These are phyloP conservation scores for Rutstroemia sp. DNA, from an alignment of 2,329 filamentous ascomycete genomes.

Conservation along the genomic window DNA sequence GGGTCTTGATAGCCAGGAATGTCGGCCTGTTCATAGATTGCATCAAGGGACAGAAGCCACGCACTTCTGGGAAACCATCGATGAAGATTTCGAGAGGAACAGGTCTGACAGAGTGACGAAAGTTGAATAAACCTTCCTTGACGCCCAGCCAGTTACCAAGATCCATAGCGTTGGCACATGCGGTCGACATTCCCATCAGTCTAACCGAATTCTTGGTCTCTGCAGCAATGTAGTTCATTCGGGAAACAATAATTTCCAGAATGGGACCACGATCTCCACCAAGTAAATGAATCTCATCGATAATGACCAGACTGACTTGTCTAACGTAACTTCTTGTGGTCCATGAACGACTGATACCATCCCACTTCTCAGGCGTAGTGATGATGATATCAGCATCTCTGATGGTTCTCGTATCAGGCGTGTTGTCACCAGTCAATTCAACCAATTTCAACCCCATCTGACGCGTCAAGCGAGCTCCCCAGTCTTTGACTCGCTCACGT, in stretches of 20 bases:
- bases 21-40: conserved; percentile 98
- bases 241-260: conserved; percentile 88
- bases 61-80: conserved; percentile 90
- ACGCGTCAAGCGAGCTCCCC: conserved; percentile 71
- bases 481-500: conserved; percentile 91
- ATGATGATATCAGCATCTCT: conserved; percentile 96
- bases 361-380: conserved; percentile 99
- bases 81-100: conserved; percentile 96
- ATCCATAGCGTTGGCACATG: conserved; percentile 91
- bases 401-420: conserved; percentile 91
- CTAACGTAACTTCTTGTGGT: conserved; percentile 94
- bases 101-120: conserved; percentile 90
- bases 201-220: conserved; percentile 85
- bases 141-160: conserved; percentile 95
- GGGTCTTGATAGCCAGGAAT: conserved; percentile 91
- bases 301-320: conserved; percentile 92
- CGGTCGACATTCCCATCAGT: conserved; percentile 97
- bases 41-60: conserved; percentile 96
- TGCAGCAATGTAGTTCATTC: conserved; percentile 98
- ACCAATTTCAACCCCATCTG: conserved; percentile 87
- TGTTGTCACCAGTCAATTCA: conserved; percentile 95
- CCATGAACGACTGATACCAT: conserved; percentile 98
- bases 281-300: conserved; percentile 96
- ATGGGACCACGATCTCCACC: conserved; percentile 95
- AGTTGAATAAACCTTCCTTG: conserved; percentile 93